Evolutionary conservation across 2,329 filamentous ascomycete genomes (phyloP).

Genomic region (Xylariaceae sp.): DNA sequence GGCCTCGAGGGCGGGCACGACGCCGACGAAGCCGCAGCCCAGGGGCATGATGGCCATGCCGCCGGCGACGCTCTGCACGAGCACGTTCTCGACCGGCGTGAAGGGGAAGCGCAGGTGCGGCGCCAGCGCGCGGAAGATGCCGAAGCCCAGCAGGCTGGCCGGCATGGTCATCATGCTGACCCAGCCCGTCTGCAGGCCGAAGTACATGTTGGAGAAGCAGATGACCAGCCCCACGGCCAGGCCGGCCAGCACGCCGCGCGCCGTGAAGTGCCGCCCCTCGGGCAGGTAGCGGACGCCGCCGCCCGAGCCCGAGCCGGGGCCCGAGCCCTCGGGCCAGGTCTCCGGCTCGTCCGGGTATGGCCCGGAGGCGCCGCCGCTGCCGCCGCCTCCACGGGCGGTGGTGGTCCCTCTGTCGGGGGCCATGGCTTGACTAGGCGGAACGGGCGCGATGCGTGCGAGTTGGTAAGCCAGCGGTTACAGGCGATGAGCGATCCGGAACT

Average conservation of each 20-base stretch:
- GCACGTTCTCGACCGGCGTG: slow-evolving; percentile 89
- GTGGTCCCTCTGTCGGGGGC: slow-evolving; percentile 20
- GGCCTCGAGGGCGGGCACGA: slow-evolving; percentile 87
- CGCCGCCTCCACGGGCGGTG: background rate
- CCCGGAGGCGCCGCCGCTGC: slow-evolving; percentile 1
- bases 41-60: slow-evolving; percentile 95
- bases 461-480: background rate
- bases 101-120: slow-evolving; percentile 73
- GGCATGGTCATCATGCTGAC: slow-evolving; percentile 92
- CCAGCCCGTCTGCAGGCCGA: slow-evolving; percentile 80
- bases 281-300: slow-evolving; percentile 24
- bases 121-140: slow-evolving; percentile 76
- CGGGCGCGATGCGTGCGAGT: slow-evolving; percentile 1
- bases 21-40: slow-evolving; percentile 90
- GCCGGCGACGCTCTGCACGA: slow-evolving; percentile 92
- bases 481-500: background rate
- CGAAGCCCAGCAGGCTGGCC: slow-evolving; percentile 86
- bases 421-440: slow-evolving; percentile 9
- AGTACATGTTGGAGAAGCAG: slow-evolving; percentile 97
- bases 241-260: slow-evolving; percentile 72
- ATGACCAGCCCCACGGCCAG: slow-evolving; percentile 82
- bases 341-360: slow-evolving; percentile 6
- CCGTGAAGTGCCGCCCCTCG: slow-evolving; percentile 67
- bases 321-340: too few relatives aligned
- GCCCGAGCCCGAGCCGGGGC: too few relatives aligned